Percentiles rank a stretch among this genome's conserved stretches.
Conservation (phyloP, 1,284 basidiomycete species). For the Pyrrhoderma lamaoense region DNA sequence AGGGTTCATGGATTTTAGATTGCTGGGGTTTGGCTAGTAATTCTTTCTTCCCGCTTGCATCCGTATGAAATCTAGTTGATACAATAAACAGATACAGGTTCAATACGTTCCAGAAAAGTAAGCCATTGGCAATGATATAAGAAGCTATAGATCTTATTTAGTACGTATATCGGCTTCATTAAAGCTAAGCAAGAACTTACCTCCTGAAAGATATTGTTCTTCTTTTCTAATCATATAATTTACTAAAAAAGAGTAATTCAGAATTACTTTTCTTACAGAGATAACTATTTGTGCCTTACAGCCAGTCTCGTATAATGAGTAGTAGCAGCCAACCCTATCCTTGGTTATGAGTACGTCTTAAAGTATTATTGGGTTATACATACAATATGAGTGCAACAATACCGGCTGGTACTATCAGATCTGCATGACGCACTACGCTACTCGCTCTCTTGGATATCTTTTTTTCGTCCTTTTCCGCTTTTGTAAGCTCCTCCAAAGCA, state of each 20-base stretch:
- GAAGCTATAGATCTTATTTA: not conserved
- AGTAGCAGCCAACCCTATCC: too few relatives aligned
- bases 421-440: not conserved
- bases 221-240: conserved; percentile 9
- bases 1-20: conserved; percentile 4
- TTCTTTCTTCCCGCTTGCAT: not conserved
- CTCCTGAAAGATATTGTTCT: not conserved
- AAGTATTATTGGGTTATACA: not conserved
- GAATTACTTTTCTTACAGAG: too few relatives aligned
- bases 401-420: conserved; percentile 3
- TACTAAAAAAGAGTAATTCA: not conserved
- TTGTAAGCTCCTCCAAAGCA: not conserved
- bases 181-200: not conserved
- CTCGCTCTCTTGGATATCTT: not conserved
- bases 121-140: conserved; percentile 2
- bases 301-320: too few relatives aligned
- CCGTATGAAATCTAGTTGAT: not conserved
- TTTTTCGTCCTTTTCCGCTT: not conserved
- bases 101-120: not conserved
- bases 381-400: conserved; percentile 11
- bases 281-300: not conserved
- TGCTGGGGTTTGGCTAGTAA: not conserved
- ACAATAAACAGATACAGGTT: not conserved
- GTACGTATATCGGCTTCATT: not conserved
- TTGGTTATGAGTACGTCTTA: too few relatives aligned